phyloP scores from a whole-genome alignment of 805 yeast species.

The Torulaspora delbrueckii region DNA sequence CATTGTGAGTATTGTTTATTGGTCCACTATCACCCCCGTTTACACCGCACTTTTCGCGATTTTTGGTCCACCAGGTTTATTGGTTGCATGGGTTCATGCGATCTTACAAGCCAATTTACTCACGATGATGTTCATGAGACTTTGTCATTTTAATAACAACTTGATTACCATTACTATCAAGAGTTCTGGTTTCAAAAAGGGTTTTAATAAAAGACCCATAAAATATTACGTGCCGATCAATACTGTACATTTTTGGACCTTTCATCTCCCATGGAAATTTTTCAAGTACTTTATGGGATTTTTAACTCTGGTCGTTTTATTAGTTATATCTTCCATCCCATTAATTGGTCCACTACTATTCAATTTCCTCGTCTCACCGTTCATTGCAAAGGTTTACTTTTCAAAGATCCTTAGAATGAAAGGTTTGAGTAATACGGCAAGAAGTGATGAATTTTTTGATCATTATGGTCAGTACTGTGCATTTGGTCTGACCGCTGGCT shows the following conservation, averaged over 20 bases:
- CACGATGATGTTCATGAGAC: conserved; percentile 32
- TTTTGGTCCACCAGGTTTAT: conserved; percentile 31
- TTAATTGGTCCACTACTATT: conserved; percentile 31
- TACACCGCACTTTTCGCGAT: conserved; percentile 27
- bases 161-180: conserved; percentile 16
- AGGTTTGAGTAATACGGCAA: conserved; percentile 19
- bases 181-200: conserved; percentile 12
- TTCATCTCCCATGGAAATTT: conserved; percentile 28
- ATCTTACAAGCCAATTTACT: conserved; percentile 31
- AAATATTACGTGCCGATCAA: conserved; percentile 29
- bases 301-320: conserved; percentile 10
- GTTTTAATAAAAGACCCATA: conserved; percentile 19
- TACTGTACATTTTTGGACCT: conserved; percentile 29
- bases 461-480: conserved; percentile 30
- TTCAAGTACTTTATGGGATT: conserved; percentile 19
- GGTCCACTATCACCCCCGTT: conserved; percentile 31
- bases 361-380: conserved; percentile 26
- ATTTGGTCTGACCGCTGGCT: conserved; percentile 30
- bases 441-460: conserved; percentile 22
- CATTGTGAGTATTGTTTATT: conserved; percentile 23
- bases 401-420: conserved; percentile 24
- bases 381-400: conserved; percentile 28
- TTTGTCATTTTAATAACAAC: conserved; percentile 23
- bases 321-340: conserved; percentile 28
- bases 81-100: conserved; percentile 28